A percentile compares a stretch with the other conserved stretches of the same genome.
phyloP scores from a whole-genome alignment of 2,329 filamentous ascomycete species.

The Pyrenochaeta sp. region DNA sequence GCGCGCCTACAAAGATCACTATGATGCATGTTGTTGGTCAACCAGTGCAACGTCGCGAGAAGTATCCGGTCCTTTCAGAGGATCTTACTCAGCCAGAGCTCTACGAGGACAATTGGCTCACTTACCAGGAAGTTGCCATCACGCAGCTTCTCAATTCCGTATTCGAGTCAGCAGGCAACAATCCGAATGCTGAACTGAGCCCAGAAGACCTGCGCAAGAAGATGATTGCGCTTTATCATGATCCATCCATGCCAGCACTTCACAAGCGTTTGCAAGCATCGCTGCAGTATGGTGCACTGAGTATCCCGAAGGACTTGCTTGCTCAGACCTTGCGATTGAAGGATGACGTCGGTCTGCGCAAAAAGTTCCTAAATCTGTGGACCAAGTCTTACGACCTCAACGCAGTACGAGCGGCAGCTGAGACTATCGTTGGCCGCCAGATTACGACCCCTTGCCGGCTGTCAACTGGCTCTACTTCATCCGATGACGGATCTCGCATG shows the following conservation, averaged over 20 bases:
- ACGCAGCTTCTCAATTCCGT: constrained; percentile 67
- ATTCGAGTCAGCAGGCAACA: constrained; percentile 51
- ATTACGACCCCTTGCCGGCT: constrained; percentile 49
- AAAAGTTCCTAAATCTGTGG: constrained; percentile 65
- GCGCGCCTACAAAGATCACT: constrained; percentile 38
- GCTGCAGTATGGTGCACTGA: constrained; percentile 64
- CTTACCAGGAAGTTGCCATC: constrained; percentile 67
- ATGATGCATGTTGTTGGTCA: constrained; percentile 43
- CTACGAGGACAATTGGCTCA: constrained; percentile 70
- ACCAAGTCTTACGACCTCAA: constrained; percentile 63
- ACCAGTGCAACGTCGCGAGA: constrained; percentile 34
- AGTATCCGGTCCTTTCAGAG: constrained; percentile 62
- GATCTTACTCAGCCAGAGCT: constrained; percentile 64
- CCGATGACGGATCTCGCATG: constrained; percentile 44
- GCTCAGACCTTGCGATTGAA: constrained; percentile 56
- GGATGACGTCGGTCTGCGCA: constrained; percentile 65
- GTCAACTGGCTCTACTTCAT: constrained; percentile 45
- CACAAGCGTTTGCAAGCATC: constrained; percentile 67
- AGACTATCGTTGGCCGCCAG: constrained; percentile 66
- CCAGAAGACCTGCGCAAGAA: constrained; percentile 53
- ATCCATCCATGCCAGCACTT: constrained; percentile 57
- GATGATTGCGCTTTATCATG: constrained; percentile 63
- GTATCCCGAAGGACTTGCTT: constrained; percentile 61
- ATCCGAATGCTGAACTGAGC: constrained; percentile 36
- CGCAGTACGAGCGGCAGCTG: constrained; percentile 60